Evolutionary conservation across 306 rosid genomes (phyloP), one percentile per base, ranked within the genome.

Genomic region (Heteromeles arbutifolia): DNA sequence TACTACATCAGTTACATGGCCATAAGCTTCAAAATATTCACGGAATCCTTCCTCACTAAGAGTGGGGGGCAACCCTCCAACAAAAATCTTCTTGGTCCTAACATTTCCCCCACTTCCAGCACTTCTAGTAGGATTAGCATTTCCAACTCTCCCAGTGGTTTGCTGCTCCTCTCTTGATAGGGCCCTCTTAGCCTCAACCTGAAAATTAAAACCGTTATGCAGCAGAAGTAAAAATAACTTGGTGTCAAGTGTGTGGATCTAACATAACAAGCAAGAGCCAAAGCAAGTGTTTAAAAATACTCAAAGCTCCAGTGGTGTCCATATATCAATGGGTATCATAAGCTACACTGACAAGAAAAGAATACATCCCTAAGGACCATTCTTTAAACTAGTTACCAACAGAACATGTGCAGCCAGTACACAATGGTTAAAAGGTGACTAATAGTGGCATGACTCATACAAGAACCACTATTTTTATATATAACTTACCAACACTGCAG

Each of bases 181-280:
- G 72, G 99, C 99, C 87, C 87, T 89, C 88, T 96, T 96, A 74
- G 96, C 97, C 87, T 96, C 99, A 57, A 96, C 98, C 99, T 96
- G 88, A 70, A 86, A 83, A 34, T 78, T n/a, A 80, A 84, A 79
- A 81, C 62, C 34, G 6, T 56, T 50, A 21, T 21, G 50, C 62
- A 14, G 29, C 58, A 70, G 26, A 65, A 61, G 14, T 31, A 41
- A 43, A 70, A 22, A 58, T 19, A 57, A 9, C 57, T 52, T 22
- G 3, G 22, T 13, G 50, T 44, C 50, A 44, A 13, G 15, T 3
- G 4, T 37, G 24, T 22, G 15, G 59, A 48, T 25, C 45, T 9
- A 6, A 66, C 18, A 43, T 29, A 48, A 62, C 57, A 44, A 4
- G 17, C 12, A n/a, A 75, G 52, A n/a, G 37, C 24, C 79, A 65